Percentiles rank a stretch among this genome's conserved stretches.
Conservation (phyloP, 495 filamentous ascomycete genomes). For the Collariella sp. region DNA sequence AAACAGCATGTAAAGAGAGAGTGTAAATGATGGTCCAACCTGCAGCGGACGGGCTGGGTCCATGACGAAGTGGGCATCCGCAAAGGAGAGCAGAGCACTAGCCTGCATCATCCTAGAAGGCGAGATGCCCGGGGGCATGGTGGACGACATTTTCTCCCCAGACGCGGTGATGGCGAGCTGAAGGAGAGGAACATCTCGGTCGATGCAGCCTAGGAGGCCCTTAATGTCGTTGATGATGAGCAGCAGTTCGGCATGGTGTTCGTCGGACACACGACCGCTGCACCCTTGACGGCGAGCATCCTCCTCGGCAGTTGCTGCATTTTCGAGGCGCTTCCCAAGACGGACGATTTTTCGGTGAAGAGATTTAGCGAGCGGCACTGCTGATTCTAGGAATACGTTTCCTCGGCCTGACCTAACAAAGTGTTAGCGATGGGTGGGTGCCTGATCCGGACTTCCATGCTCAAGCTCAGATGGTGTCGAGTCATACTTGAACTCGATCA, state of each 20-base stretch:
- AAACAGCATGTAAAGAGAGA: conserved; percentile 97
- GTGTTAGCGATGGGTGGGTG: conserved; percentile 8
- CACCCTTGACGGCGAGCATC: conserved; percentile 42
- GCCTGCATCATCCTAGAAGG: conserved; percentile 88
- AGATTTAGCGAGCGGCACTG: conserved; percentile 74
- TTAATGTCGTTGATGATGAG: conserved; percentile 68
- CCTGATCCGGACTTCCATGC: conserved; percentile 6
- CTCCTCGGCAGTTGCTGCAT: conserved; percentile 61
- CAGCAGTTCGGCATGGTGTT: conserved; percentile 52
- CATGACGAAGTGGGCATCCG: conserved; percentile 73
- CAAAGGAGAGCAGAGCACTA: conserved; percentile 82
- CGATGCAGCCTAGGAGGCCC: conserved; percentile 66
- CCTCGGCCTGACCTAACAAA: conserved; percentile 68
- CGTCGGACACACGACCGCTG: conserved; percentile 21
- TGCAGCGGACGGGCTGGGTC: conserved; percentile 59
- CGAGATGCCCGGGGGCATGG: conserved; percentile 72
- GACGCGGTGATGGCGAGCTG: conserved; percentile 94
- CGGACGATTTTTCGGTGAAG: conserved; percentile 83
- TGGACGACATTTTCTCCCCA: conserved; percentile 73
- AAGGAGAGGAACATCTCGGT: conserved; percentile 88
- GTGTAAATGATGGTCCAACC: conserved; percentile 76
- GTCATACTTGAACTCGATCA: conserved; percentile 92
- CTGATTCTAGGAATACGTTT: conserved; percentile 89
- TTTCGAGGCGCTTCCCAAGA: conserved; percentile 67
- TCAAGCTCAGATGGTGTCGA: neutral